These are phyloP conservation scores for Rhizophora apiculata DNA, from an alignment of 345 rosid genomes.

Conservation along the genomic window DNA sequence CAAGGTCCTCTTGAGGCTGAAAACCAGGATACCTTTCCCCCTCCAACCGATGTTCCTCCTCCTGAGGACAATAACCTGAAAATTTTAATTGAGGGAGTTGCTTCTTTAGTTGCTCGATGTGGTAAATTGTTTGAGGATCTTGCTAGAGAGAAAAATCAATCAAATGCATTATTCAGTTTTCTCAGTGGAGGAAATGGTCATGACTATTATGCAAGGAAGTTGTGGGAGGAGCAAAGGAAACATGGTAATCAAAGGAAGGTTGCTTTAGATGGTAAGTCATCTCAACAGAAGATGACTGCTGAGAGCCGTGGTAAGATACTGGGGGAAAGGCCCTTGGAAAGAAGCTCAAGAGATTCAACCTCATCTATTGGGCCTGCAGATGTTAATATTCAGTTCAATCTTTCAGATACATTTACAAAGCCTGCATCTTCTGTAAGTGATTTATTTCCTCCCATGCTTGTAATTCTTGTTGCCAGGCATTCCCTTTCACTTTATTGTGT, in stretches of 20 bases:
- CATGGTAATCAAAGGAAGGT: conserved; percentile 48
- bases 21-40: conserved; percentile 41
- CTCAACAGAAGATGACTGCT: conserved; percentile 71
- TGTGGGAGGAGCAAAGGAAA: conserved; percentile 90
- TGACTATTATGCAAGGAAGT: conserved; percentile 73
- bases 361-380: conserved; percentile 46
- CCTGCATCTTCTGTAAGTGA: conserved; percentile 66
- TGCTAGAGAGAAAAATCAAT: conserved; percentile 83
- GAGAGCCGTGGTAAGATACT: conserved; percentile 79
- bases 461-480: background rate
- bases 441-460: conserved; percentile 14
- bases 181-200: conserved; percentile 80
- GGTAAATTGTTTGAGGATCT: conserved; percentile 95
- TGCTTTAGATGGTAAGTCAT: conserved; percentile 47
- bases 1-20: conserved; percentile 51
- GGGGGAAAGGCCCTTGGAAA: conserved; percentile 86
- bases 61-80: conserved; percentile 71
- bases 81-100: conserved; percentile 86
- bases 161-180: conserved; percentile 83
- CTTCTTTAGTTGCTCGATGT: conserved; percentile 87
- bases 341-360: conserved; percentile 50
- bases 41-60: conserved; percentile 70
- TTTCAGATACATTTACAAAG: conserved; percentile 79
- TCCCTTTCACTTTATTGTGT: conserved; percentile 13
- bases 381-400: conserved; percentile 59